Evolutionary conservation across 148 eudicot species (phyloP), one percentile per base, ranked within the genome.

Genomic region (Nepenthes gracilis): DNA sequence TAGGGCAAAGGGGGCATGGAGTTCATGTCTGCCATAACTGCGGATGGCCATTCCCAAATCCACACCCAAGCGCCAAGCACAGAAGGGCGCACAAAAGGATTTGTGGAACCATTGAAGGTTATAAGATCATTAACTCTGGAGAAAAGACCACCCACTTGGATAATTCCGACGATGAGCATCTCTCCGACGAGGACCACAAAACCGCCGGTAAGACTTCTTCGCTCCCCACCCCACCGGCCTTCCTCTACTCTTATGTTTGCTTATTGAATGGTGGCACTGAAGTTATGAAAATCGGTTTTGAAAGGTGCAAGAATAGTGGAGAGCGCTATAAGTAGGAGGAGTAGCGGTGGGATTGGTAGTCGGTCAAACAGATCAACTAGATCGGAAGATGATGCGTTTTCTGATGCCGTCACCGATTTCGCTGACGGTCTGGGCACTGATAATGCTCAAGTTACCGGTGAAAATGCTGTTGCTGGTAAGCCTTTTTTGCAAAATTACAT

Each of bases 21-120:
- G 83, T 65, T 60, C 77, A 79, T 73, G 13, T 75, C 40, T 88
- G 96, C 58, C 72, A 65, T 59, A 81, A 68, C 68, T 88, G 96
- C 79, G 91, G 92, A 35, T 88, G 92, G 96, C 68, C 86, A 1
- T 85, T 73, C 61, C 92, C 96, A 35, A 88, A 88, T 5, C 71
- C 86, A 45, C 85, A 83, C 53, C 92, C 96, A 2, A 88, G 96
- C 72, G 68, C 92, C 58, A 88, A 64, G 67, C 85, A 75, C 45
- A 83, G 96, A 64, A 78, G 81, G 62, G 83, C 96, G 50, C 96
- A 88, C 71, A 88, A 85, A 82, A 81, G 54, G 81, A 72, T 85
- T 62, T 88, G 96, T 72, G 96, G 92, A 68, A 77, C 78, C 4
- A 56, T 85, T 70, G 85, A 85, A 57, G 92, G 92, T 38, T 83